These are phyloP conservation scores for Termitomyces sp. DNA, from an alignment of 768 basidiomycete species.

Conservation along the genomic window DNA sequence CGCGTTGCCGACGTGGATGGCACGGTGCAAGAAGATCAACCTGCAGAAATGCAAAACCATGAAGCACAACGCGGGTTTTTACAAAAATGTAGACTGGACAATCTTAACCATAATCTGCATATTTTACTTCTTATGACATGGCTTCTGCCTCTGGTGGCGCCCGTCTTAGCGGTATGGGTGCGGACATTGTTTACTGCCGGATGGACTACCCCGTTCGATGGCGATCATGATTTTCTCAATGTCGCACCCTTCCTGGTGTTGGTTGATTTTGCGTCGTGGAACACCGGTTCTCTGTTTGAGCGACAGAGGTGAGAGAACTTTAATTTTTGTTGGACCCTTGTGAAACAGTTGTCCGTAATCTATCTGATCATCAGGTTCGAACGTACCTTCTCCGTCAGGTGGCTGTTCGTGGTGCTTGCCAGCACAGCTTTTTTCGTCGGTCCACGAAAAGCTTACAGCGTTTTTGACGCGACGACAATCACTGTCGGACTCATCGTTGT, in stretches of 20 bases:
- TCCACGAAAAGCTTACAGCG: conserved; percentile 56
- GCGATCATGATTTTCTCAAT: conserved; percentile 70
- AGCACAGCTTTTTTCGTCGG: conserved; percentile 59
- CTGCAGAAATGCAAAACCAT: conserved; percentile 6
- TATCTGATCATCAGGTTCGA: conserved; percentile 30
- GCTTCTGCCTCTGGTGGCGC: conserved; percentile 72
- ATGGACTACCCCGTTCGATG: conserved; percentile 71
- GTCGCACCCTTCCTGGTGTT: conserved; percentile 61
- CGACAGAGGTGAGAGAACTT: conserved; percentile 32
- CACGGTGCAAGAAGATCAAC: conserved; percentile 13
- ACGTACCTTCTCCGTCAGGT: conserved; percentile 38
- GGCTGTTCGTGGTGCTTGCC: conserved; percentile 48
- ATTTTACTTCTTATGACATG: conserved; percentile 74
- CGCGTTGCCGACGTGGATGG: conserved; percentile 11
- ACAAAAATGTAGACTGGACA: conserved; percentile 18
- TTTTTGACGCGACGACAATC: conserved; percentile 58
- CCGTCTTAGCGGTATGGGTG: conserved; percentile 85
- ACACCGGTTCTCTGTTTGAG: conserved; percentile 35
- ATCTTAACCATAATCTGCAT: conserved; percentile 51
- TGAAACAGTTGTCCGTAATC: neutral
- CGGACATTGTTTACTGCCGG: conserved; percentile 80
- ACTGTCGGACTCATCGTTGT: conserved; percentile 41
- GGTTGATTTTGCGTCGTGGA: conserved; percentile 57
- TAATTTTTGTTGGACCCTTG: neutral
- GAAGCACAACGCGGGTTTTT: conserved; percentile 5